Evolutionary conservation across 352 stramenopile genomes (phyloP), one percentile per base, ranked within the genome.

Genomic region (Phytophthora pisi): DNA sequence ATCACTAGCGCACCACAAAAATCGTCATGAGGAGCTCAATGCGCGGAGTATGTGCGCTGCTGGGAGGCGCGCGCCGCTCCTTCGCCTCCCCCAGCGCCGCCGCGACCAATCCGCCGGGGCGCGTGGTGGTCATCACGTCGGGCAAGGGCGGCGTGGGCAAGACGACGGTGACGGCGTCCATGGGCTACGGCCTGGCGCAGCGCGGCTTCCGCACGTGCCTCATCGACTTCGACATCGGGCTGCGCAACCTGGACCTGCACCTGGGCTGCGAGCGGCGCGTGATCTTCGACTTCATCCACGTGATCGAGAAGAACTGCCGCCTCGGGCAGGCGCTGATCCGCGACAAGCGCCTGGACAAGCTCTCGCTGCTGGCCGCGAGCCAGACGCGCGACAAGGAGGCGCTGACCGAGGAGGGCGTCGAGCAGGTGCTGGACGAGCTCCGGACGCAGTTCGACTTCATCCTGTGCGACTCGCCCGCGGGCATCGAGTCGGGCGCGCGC

Each of bases 241-340:
- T 98, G 51, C 89, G 93, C 40, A 98, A 98, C 69, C 58, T 98
- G 30, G 92, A 98, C 61, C 80, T 98, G 61, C 92, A 98, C 78
- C 73, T 98, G 63, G 70, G 93, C 54, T 95, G 90, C 60, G 93
- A 98, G 73, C 90, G 93, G 9, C 86, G 93, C 47, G 93, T 98
- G 26, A 97, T 98, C 73, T 98, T 98, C 59, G 93, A 98, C 67
- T 97, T 98, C 58, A 96, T 98, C 75, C 88, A 98, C 75, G 92
- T 98, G 56, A 88, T 98, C 61, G 82, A 96, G 64, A 90, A 87
- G 57, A 95, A 98, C 70, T 98, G 92, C 70, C 82, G 81, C 5
- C 65, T 98, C 30, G 88, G 83, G 67, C 92, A 98, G 69, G 92
- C 92, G 18, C 65, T 98, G 51, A 97, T 98, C 72, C 91, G 91